Evolutionary conservation across 106 monocot genomes (phyloP), one percentile per base, ranked within the genome.

Genomic region (Apostasia shenzhenica): DNA sequence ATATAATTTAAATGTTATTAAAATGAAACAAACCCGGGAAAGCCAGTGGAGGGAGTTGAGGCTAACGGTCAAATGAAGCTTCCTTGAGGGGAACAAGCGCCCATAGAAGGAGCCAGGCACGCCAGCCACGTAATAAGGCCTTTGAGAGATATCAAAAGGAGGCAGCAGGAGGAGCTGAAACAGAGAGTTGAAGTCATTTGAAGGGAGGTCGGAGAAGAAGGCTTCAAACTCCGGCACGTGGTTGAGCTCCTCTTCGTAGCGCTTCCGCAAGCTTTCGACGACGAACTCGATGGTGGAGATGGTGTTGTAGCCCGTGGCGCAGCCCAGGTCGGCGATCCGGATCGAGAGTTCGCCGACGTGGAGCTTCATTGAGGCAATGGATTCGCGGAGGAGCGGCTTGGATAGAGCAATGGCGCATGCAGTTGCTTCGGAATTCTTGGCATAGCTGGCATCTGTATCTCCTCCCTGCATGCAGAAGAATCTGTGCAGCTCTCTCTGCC

Each of bases 31-130:
- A 6, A 86, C 86, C 82, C 74, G 52, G 45, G 86, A 86, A 11
- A 86, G 82, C 86, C 86, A 86, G 45, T 86, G 86, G 70, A 86
- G 61, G 65, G 86, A 79, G 45, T 73, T 86, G 40, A 86, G 63
- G 67, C 86, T 77, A 40, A 86, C 79, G 1, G 59, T 79, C 66
- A 86, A 45, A 48, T 86, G 86, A 13, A 86, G 79, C 47, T 77
- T 79, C 57, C 73, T 67, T 13, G 58, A 70, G 52, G 86, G 73
- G 72, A 86, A 86, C 67, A 86, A 13, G 11, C 86, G 86, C 1
- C 67, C 67, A 14, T 80, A 86, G 82, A 86, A 86, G 41, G 82
- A 82, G 3, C 86, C 86, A 1, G 82, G 82, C 48, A 86, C 86
- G 5, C 82, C 86, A 3, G 82, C 79, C 6, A 79, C 67, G 11